These are phyloP conservation scores for Carex scoparia DNA, from an alignment of 176 grass and related monocot genomes.

Conservation along the genomic window DNA sequence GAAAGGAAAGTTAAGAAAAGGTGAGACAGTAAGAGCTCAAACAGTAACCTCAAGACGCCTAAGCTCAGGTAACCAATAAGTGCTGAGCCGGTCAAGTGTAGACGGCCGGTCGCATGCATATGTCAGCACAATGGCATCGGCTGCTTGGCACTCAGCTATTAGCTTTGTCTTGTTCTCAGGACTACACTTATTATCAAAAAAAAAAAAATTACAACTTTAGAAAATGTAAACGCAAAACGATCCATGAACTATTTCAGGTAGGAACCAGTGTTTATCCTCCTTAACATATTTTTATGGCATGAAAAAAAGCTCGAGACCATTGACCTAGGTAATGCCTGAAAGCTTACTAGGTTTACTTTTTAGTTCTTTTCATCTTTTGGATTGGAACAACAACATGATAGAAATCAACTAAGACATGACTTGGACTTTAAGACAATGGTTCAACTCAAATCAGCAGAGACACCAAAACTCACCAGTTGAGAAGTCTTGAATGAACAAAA, in stretches of 20 bases:
- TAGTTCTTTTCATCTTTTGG: not conserved
- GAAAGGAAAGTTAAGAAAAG: not conserved
- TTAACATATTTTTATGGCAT: not conserved
- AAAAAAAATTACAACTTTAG: not conserved
- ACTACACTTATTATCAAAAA: slow-evolving; percentile 30
- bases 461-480: not conserved
- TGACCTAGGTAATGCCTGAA: not conserved
- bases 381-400: slow-evolving; percentile 4
- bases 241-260: not conserved
- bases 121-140: slow-evolving; percentile 84
- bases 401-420: not conserved
- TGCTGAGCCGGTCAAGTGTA: slow-evolving; percentile 72
- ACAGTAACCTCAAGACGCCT: slow-evolving; percentile 59
- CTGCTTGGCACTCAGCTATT: slow-evolving; percentile 77
- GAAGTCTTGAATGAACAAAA: not conserved
- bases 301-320: not conserved
- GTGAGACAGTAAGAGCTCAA: not conserved
- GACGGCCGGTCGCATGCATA: slow-evolving; percentile 73
- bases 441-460: not conserved
- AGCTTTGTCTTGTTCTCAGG: slow-evolving; percentile 82
- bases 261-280: not conserved
- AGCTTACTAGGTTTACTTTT: not conserved
- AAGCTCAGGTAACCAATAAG: slow-evolving; percentile 93
- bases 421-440: not conserved
- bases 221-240: not conserved